phyloP scores from a whole-genome alignment of 2,329 filamentous ascomycete genomes.

The Aspergillus neotritici region DNA sequence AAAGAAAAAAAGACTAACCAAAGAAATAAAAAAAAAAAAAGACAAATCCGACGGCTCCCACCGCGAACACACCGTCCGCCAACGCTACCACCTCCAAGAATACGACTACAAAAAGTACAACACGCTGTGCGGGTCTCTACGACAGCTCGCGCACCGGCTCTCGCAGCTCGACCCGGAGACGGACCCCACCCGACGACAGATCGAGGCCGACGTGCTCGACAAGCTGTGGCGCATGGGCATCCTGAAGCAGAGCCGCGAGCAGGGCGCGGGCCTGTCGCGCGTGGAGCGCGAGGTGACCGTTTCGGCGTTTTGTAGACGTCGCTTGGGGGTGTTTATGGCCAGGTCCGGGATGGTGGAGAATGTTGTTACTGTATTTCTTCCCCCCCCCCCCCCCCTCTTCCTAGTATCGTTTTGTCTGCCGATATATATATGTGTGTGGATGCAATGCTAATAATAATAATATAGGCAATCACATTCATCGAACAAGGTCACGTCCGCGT shows the following conservation, averaged over 20 bases:
- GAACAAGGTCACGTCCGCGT: slow-evolving; percentile 93
- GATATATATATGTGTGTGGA: not conserved
- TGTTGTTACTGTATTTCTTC: slow-evolving; percentile 61
- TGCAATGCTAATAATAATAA: slow-evolving; percentile 6
- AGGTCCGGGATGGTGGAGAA: slow-evolving; percentile 86
- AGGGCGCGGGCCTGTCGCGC: slow-evolving; percentile 61
- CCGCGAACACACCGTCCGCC: slow-evolving; percentile 71
- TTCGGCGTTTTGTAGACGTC: slow-evolving; percentile 74
- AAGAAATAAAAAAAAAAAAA: no score
- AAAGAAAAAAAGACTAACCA: no score
- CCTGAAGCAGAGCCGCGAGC: slow-evolving; percentile 66
- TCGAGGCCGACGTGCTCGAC: slow-evolving; percentile 80
- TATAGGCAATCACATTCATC: slow-evolving; percentile 63
- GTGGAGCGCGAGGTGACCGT: slow-evolving; percentile 89
- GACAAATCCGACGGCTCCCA: slow-evolving; percentile 81
- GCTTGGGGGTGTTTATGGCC: slow-evolving; percentile 87
- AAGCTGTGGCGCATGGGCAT: slow-evolving; percentile 94
- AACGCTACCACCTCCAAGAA: slow-evolving; percentile 87
- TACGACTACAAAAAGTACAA: slow-evolving; percentile 72
- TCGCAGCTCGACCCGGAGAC: slow-evolving; percentile 72
- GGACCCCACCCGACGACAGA: slow-evolving; percentile 70
- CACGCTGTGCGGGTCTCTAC: slow-evolving; percentile 68
- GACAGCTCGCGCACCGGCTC: slow-evolving; percentile 83
- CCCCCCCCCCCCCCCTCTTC: slow-evolving; percentile 6
- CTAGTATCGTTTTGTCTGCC: not conserved